These are phyloP conservation scores for Candida corydali DNA, from an alignment of 805 yeast genomes.

Conservation along the genomic window DNA sequence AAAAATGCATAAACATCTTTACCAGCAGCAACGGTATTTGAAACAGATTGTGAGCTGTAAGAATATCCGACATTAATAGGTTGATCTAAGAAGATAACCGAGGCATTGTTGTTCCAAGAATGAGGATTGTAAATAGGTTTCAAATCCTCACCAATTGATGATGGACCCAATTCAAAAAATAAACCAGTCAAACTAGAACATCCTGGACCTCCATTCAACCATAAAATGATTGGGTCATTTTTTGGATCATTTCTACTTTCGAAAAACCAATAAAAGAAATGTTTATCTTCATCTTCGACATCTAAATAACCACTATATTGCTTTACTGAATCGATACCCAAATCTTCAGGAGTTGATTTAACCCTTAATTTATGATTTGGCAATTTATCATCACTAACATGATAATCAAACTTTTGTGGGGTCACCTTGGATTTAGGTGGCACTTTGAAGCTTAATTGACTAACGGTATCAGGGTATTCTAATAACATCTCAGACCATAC, in stretches of 20 bases:
- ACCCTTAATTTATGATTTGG: slow-evolving; percentile 58
- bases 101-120: slow-evolving; percentile 33
- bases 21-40: slow-evolving; percentile 30
- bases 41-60: slow-evolving; percentile 27
- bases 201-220: slow-evolving; percentile 39
- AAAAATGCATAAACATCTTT: slow-evolving; percentile 33
- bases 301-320: slow-evolving; percentile 87
- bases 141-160: slow-evolving; percentile 22
- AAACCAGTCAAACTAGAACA: slow-evolving; percentile 32
- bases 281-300: slow-evolving; percentile 66
- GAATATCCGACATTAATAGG: slow-evolving; percentile 33
- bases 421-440: slow-evolving; percentile 49
- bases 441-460: slow-evolving; percentile 46
- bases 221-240: slow-evolving; percentile 30
- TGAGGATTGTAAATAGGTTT: slow-evolving; percentile 28
- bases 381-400: slow-evolving; percentile 33
- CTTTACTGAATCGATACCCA: slow-evolving; percentile 78
- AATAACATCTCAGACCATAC: slow-evolving; percentile 64
- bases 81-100: slow-evolving; percentile 38
- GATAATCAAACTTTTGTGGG: slow-evolving; percentile 31
- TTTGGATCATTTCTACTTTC: slow-evolving; percentile 42
- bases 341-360: slow-evolving; percentile 52
- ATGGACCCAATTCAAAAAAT: slow-evolving; percentile 33
- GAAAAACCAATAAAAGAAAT: slow-evolving; percentile 43
- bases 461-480: slow-evolving; percentile 54